A percentile compares a stretch with the other conserved stretches of the same genome.
phyloP scores from a whole-genome alignment of 495 filamentous ascomycete species.

The Podospora tetraspora region DNA sequence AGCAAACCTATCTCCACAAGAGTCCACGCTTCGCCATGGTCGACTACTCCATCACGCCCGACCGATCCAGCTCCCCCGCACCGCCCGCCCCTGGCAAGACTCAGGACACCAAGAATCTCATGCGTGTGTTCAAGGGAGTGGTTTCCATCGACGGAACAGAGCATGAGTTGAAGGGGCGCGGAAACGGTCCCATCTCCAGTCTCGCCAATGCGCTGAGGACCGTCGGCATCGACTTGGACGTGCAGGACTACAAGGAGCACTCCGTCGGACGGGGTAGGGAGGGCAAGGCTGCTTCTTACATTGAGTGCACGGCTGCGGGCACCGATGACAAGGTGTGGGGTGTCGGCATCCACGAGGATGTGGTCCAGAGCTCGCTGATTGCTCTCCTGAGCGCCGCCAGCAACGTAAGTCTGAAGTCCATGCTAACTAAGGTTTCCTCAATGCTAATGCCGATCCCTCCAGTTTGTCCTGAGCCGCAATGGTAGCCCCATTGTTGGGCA shows the following conservation, averaged over 20 bases:
- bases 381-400: slow-evolving; percentile 83
- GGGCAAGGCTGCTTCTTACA: slow-evolving; percentile 88
- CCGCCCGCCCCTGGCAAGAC: slow-evolving; percentile 64
- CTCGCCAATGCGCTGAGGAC: slow-evolving; percentile 74
- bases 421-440: not conserved
- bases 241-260: slow-evolving; percentile 94
- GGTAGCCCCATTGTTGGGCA: slow-evolving; percentile 50
- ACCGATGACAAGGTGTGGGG: slow-evolving; percentile 79
- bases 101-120: slow-evolving; percentile 68
- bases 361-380: slow-evolving; percentile 86
- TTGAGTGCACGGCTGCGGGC: slow-evolving; percentile 76
- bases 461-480: slow-evolving; percentile 56
- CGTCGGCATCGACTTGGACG: slow-evolving; percentile 87
- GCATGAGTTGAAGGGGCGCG: slow-evolving; percentile 70
- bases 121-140: slow-evolving; percentile 81
- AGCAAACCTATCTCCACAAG: slow-evolving; percentile 73
- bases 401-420: slow-evolving; percentile 57
- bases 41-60: slow-evolving; percentile 87
- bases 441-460: slow-evolving; percentile 9
- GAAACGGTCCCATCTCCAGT: slow-evolving; percentile 86
- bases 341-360: slow-evolving; percentile 91
- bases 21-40: slow-evolving; percentile 82
- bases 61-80: slow-evolving; percentile 72
- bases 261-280: slow-evolving; percentile 74
- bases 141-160: slow-evolving; percentile 78